phyloP scores from a whole-genome alignment of 2,329 filamentous ascomycete species.

The Phoma herbarum region DNA sequence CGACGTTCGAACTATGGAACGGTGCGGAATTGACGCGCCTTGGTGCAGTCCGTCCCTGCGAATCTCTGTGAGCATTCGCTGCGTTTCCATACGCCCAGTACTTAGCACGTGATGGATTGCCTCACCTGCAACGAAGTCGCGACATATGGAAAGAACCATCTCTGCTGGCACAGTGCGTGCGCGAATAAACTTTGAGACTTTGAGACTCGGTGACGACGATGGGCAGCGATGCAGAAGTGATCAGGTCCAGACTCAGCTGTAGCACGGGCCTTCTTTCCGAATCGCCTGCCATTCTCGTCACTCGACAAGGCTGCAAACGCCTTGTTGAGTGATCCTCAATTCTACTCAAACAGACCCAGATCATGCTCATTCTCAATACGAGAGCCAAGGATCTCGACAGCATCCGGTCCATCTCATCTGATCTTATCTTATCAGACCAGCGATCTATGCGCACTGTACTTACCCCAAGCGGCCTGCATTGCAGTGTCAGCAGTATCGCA shows the following conservation, averaged over 20 bases:
- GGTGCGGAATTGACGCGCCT: background rate
- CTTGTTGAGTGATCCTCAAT: background rate
- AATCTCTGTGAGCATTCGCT: conserved; percentile 2
- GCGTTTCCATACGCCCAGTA: background rate
- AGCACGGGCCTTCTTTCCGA: conserved; percentile 13
- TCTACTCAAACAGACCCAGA: background rate
- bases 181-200: background rate
- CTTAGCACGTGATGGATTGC: background rate
- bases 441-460: conserved; percentile 6
- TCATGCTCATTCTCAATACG: background rate
- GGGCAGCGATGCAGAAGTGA: conserved; percentile 20
- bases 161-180: background rate
- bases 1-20: background rate
- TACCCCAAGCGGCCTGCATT: conserved; percentile 2
- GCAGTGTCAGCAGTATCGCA: background rate
- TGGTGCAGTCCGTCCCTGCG: conserved; percentile 2
- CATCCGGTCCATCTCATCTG: background rate
- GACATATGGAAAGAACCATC: background rate
- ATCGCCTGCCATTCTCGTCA: background rate
- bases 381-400: background rate
- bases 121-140: background rate
- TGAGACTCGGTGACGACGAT: background rate
- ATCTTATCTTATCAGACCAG: conserved; percentile 21
- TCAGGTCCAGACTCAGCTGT: conserved; percentile 9
- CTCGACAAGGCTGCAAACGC: background rate